phyloP scores from a whole-genome alignment of 2,329 filamentous ascomycete species.

The Phoma herbarum region DNA sequence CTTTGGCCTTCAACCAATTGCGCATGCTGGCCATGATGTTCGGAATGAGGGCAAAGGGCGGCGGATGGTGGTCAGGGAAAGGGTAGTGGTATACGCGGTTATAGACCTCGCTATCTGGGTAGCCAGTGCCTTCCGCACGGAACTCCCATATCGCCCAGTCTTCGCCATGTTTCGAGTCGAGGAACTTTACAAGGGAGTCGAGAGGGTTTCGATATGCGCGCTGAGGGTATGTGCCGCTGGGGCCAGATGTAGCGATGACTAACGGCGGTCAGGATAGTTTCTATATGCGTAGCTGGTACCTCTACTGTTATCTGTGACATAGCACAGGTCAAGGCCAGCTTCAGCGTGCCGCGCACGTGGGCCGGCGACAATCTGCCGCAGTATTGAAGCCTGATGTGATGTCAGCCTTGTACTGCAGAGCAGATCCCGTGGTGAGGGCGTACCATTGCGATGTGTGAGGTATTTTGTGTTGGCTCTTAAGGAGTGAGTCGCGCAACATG shows the following conservation, averaged over 20 bases:
- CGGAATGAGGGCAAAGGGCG: constrained; percentile 88
- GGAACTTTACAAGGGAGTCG: constrained; percentile 83
- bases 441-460: constrained; percentile 9
- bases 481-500: constrained; percentile 18
- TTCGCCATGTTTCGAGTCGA: constrained; percentile 79
- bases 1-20: constrained; percentile 73
- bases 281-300: constrained; percentile 44
- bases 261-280: constrained; percentile 50
- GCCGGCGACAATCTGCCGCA: constrained; percentile 90
- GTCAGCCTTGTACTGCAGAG: constrained; percentile 10
- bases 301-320: constrained; percentile 81
- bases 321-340: constrained; percentile 91
- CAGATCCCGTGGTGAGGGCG: neutral
- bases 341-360: constrained; percentile 85
- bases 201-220: constrained; percentile 94
- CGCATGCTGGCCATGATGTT: constrained; percentile 92
- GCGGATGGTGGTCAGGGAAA: constrained; percentile 96
- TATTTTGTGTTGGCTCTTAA: constrained; percentile 4
- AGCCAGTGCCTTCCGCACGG: constrained; percentile 93
- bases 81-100: constrained; percentile 88
- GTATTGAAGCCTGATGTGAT: constrained; percentile 58
- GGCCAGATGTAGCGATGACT: constrained; percentile 81
- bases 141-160: constrained; percentile 99
- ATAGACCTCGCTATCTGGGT: constrained; percentile 90
- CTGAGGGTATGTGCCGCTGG: constrained; percentile 87